Conservation (phyloP, 805 yeast species). For the Novakomyces olei region DNA sequence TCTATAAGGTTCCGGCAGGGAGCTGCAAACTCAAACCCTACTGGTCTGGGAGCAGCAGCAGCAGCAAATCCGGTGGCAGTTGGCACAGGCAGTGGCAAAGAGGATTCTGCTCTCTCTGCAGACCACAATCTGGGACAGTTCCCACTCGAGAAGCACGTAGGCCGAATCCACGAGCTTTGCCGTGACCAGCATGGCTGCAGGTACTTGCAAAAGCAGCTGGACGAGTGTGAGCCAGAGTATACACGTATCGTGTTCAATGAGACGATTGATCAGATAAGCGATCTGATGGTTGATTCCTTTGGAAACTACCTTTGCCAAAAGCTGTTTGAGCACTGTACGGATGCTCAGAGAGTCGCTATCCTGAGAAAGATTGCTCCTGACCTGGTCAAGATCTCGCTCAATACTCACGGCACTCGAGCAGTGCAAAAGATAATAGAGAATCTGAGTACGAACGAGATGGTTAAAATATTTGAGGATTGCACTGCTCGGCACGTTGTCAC, state of each 20-base stretch:
- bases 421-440: conserved; percentile 80
- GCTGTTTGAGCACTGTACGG: conserved; percentile 50
- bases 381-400: conserved; percentile 59
- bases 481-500: conserved; percentile 51
- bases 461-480: conserved; percentile 34
- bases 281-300: conserved; percentile 78
- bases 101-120: too few species aligned
- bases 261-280: conserved; percentile 53
- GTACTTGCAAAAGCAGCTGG: conserved; percentile 70
- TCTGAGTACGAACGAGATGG: conserved; percentile 47
- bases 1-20: too few species aligned
- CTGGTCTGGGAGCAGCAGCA: too few species aligned
- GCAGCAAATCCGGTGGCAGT: too few species aligned
- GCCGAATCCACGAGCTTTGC: conserved; percentile 58
- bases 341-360: conserved; percentile 45
- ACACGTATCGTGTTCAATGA: conserved; percentile 48
- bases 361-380: conserved; percentile 52
- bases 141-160: conserved; percentile 23
- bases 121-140: too few species aligned
- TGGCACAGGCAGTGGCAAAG: too few species aligned
- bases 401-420: conserved; percentile 93
- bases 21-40: too few species aligned
- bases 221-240: conserved; percentile 19
- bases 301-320: conserved; percentile 94
- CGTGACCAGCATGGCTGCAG: conserved; percentile 95